Percentiles rank a stretch among this genome's conserved stretches.
These are phyloP conservation scores for Prototheca cutis DNA, from an alignment of 163 green algal species.

Conservation along the genomic window DNA sequence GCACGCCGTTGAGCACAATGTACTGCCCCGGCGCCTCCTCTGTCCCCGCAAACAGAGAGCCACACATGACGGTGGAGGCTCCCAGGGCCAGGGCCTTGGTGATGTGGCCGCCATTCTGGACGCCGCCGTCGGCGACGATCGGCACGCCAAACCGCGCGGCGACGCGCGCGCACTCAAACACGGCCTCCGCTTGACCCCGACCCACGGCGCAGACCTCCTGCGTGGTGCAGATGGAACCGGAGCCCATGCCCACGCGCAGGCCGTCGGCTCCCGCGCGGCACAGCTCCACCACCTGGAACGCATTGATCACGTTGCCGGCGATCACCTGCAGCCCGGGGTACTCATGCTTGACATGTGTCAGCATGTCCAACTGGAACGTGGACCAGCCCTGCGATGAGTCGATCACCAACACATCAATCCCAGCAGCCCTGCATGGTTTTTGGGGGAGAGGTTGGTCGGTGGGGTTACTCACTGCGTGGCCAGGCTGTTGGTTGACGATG, in stretches of 20 bases:
- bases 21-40: conserved; percentile 85
- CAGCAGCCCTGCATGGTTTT: conserved; percentile 11
- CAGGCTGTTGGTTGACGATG: too few species aligned
- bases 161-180: conserved; percentile 74
- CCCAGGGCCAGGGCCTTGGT: conserved; percentile 78
- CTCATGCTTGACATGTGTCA: conserved; percentile 78
- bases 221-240: conserved; percentile 97
- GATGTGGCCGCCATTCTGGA: conserved; percentile 79
- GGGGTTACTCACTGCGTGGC: too few species aligned
- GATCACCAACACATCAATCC: conserved; percentile 83
- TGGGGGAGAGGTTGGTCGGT: too few species aligned
- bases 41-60: conserved; percentile 89
- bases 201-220: conserved; percentile 97
- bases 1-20: conserved; percentile 63
- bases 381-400: conserved; percentile 78
- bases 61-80: conserved; percentile 91
- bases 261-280: conserved; percentile 86
- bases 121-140: conserved; percentile 92
- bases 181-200: conserved; percentile 84
- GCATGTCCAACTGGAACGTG: conserved; percentile 82
- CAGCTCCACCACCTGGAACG: conserved; percentile 36
- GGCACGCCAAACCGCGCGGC: conserved; percentile 64
- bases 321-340: conserved; percentile 88
- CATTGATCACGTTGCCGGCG: conserved; percentile 89
- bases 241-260: conserved; percentile 94